Base-by-base conservation (phyloP, 805 yeast species). In the Wickerhamomyces subpelliculosus region DNA sequence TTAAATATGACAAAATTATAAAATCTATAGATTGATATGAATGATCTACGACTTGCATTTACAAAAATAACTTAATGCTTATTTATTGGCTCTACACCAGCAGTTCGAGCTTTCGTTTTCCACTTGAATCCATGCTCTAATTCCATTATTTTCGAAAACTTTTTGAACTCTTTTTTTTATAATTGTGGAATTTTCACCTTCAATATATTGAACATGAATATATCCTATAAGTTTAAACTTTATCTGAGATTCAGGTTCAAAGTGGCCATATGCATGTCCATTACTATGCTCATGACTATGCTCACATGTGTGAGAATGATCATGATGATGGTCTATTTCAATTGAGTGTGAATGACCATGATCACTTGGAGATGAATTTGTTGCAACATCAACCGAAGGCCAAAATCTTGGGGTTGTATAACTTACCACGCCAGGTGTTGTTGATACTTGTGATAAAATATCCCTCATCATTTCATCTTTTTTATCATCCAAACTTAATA, bases 321-420 rank as follows among this genome's bases (percentile, higher is more conserved):
- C 44, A 46, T 77, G 80, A 0, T 65, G 61, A 43, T 69, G 69
- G 3, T 55, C 45, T 38, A 70, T 75, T 4, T 64, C 60, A 26
- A 44, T 59, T 20, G 10, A 33, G 20, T 34, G 46, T 2, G 27
- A 13, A 18, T 40, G 39, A 9, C 18, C 8, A 34, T 38, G 26
- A 3, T 40, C 19, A n/a, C n/a, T n/a, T n/a, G n/a, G n/a, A n/a
- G n/a, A n/a, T n/a, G n/a, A n/a, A 52, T 46, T 20, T 23, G 47
- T 16, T 56, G 57, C 27, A 58, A 55, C 33, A 42, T 60, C 65
- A 12, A 59, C 38, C 5, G 57, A 69, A 4, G 90, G 85, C 97
- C 97, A 90, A 60, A 90, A 89, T 49, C 95, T 72, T 9, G 97
- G 97, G 0, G 87, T 82, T 0, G 94, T 77, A 51, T 86, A 87